Evolutionary conservation across 2,329 filamentous ascomycete genomes (phyloP), one percentile per base, ranked within the genome.

Genomic region (Alternaria burnsii): DNA sequence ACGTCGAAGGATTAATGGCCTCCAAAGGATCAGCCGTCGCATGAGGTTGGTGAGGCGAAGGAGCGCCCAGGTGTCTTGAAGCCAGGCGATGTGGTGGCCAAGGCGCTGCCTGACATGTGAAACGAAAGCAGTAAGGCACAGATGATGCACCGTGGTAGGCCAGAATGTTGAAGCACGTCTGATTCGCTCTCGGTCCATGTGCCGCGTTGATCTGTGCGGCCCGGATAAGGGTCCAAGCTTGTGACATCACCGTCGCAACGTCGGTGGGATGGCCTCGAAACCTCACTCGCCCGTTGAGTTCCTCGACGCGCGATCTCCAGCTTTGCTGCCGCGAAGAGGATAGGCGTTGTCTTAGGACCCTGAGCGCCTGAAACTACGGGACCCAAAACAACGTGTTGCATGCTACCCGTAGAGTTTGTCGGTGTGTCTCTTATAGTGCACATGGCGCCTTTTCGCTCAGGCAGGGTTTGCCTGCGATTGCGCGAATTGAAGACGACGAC

Each of bases 371-470:
- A 52, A 55, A 48, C 41, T 52, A 22, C 38, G 51, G 51, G 50
- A 36, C 52, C 60, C 47, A 51, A 62, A 50, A 60, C 47, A 48
- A 53, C 42, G 50, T 30, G 41, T 47, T 36, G 55, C 59, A 51
- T 62, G 44, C 36, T 52, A 46, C 16, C 11, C 12, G 30, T 18
- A 44, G 52, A 20, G 47, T 36, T 43, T 46, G 38, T 46, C 46
- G 24, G 57, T 36, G 60, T 41, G 30, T 42, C 42, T 42, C 28
- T 57, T 55, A 42, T 51, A 60, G 53, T 22, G 43, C 22, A 12
- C 43, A 48, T 48, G 18, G 58, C 58, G 43, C 53, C 53, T 40
- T 43, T 46, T 28, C 32, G 44, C 38, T 14, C 30, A 47, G 34
- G 58, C 58, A 60, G 47, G 38, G 43, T 56, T 57, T 52, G 57